Base-by-base conservation (phyloP, 805 yeast species). In the Wickerhamomyces subpelliculosus region DNA sequence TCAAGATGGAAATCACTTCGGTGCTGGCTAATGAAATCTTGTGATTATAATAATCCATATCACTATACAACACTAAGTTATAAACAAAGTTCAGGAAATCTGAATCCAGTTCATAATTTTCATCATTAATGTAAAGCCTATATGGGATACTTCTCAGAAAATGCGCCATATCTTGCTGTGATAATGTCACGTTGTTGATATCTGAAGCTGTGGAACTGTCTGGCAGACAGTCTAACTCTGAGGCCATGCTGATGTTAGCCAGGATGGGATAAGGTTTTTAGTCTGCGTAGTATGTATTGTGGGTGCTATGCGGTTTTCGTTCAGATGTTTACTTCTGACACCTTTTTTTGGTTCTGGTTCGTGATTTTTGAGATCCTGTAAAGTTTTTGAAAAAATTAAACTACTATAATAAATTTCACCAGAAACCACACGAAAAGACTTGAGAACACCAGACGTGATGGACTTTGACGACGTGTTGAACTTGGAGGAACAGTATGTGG, bases 391-490 rank as follows among this genome's bases (percentile, higher is more conserved):
- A 11, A 6, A 11, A 8, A n/a, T 25, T 5, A 25, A 25, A 25
- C 13, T 8, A n/a, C 6, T 7, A 25, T 13, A 25, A 6, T 6
- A 29, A 29, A 29, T n/a, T 5, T 4, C 32, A 18, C 23, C 16
- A 19, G 12, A 19, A 19, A 11, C 4, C 14, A 25, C 5, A n/a
- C 26, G 26, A 24, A 11, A n/a, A n/a, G n/a, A n/a, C n/a, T n/a
- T n/a, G 49, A 42, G 29, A n/a, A n/a, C n/a, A n/a, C n/a, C n/a
- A n/a, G n/a, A n/a, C n/a, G n/a, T n/a, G n/a, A 54, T 57, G 49
- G 73, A 70, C 31, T 56, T 77, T 37, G 84, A 79, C 42, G 74
- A 68, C 10, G 62, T 79, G 8, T 58, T 84, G 28, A 69, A 76
- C 46, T 53, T 82, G 21, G 95, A 85, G 51, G 67, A 74, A 28